A percentile compares a stretch with the other conserved stretches of the same genome.
Conservation (phyloP, 306 rosid genomes). For the Cucurbita pepo region DNA sequence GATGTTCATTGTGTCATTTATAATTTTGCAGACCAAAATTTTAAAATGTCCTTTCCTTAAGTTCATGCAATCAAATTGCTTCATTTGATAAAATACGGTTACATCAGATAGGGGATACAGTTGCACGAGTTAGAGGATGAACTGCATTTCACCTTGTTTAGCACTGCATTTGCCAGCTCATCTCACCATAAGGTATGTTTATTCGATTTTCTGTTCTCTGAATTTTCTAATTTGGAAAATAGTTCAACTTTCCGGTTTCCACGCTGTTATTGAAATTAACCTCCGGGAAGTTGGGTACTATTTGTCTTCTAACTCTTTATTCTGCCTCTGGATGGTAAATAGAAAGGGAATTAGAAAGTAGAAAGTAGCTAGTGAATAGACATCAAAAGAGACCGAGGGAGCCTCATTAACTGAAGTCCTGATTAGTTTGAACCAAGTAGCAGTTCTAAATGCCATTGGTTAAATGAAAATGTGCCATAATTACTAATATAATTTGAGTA, state of each 20-base stretch:
- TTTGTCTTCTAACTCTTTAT: neutral
- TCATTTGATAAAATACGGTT: neutral
- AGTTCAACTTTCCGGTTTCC: neutral
- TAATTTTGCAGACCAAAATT: neutral
- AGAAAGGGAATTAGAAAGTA: neutral
- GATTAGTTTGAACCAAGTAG: neutral
- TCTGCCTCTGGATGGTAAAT: neutral
- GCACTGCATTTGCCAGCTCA: neutral
- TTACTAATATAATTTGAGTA: neutral
- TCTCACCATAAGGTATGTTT: neutral
- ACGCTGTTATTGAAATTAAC: neutral
- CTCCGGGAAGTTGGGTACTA: neutral
- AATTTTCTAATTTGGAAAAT: neutral
- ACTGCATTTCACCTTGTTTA: neutral
- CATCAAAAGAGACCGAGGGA: neutral
- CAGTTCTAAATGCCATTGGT: neutral
- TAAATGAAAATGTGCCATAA: neutral
- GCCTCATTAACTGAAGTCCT: neutral
- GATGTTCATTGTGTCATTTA: neutral
- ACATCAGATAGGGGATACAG: neutral
- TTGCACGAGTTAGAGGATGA: neutral
- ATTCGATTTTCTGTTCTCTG: neutral
- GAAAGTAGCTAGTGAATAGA: neutral
- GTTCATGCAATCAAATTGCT: conserved; percentile 2
- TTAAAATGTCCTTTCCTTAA: neutral